phyloP scores from a whole-genome alignment of 208 protist genomes.

The Leishmania tropica region DNA sequence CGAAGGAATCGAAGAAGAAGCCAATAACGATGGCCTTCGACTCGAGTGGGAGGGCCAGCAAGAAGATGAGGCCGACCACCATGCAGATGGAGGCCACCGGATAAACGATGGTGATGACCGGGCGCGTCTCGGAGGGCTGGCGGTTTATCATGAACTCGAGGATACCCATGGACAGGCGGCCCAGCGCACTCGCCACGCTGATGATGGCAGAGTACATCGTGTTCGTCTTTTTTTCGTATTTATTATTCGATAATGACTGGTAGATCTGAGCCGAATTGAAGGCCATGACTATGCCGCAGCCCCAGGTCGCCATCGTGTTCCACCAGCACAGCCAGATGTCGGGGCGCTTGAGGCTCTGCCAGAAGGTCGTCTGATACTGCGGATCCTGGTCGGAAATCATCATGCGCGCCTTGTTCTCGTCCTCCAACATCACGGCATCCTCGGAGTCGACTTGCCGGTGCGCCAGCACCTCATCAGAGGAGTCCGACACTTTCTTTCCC shows the following conservation, averaged over 20 bases:
- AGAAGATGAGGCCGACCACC: constrained; percentile 45
- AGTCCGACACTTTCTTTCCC: neutral
- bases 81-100: constrained; percentile 39
- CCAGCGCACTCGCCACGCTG: constrained; percentile 65
- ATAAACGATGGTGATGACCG: constrained; percentile 45
- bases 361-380: constrained; percentile 67
- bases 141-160: constrained; percentile 43
- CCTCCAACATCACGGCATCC: constrained; percentile 14
- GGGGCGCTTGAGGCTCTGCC: constrained; percentile 35
- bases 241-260: constrained; percentile 38
- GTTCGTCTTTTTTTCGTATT: constrained; percentile 35
- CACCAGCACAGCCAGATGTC: constrained; percentile 68
- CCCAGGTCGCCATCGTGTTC: constrained; percentile 65
- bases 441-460: neutral
- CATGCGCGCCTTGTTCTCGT: constrained; percentile 39
- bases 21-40: constrained; percentile 52
- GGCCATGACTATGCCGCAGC: constrained; percentile 60
- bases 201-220: constrained; percentile 62
- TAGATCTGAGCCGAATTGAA: constrained; percentile 80
- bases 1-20: constrained; percentile 61
- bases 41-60: constrained; percentile 40
- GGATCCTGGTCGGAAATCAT: constrained; percentile 38
- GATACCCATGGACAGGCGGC: constrained; percentile 55
- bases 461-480: neutral
- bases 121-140: constrained; percentile 30